Evolutionary conservation across 23 red algal genomes (phyloP).

Genomic region (Chondrus crispus): DNA sequence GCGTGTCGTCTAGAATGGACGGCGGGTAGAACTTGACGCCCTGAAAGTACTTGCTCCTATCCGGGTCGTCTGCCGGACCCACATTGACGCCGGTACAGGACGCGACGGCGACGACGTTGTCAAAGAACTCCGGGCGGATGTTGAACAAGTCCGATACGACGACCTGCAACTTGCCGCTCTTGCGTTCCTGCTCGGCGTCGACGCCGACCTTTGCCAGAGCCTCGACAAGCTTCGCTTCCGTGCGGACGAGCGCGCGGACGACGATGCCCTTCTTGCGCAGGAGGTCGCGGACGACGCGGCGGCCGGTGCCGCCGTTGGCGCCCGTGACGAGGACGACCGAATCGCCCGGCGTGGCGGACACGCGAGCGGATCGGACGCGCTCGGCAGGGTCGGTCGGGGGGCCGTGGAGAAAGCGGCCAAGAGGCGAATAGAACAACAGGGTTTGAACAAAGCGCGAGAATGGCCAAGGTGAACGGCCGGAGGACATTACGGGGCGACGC

Average conservation of each 20-base stretch:
- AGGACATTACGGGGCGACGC: no score
- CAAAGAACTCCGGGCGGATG: conserved; percentile 71
- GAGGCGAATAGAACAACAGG: conserved; percentile 62
- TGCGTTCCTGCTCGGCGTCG: conserved; percentile 9
- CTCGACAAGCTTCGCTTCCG: conserved; percentile 28
- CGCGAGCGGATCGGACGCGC: background rate
- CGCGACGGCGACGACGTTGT: conserved; percentile 56
- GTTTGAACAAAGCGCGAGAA: conserved; percentile 65
- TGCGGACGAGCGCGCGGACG: conserved; percentile 77
- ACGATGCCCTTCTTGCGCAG: conserved; percentile 6
- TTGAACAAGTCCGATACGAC: conserved; percentile 82
- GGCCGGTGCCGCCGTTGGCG: conserved; percentile 81
- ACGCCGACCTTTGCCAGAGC: conserved; percentile 42
- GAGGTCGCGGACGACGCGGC: conserved; percentile 69
- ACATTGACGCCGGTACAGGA: conserved; percentile 74
- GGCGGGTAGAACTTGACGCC: conserved; percentile 83
- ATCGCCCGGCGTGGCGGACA: background rate
- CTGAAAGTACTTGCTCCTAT: conserved; percentile 78
- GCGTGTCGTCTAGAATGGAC: conserved; percentile 61
- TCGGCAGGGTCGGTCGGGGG: background rate
- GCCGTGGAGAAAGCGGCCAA: background rate
- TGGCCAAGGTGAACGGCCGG: conserved; percentile 47
- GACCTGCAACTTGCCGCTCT: conserved; percentile 29
- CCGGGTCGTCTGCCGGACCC: conserved; percentile 58
- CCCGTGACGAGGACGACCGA: conserved; percentile 78